Base-by-base conservation (phyloP, 495 filamentous ascomycete genomes). In the Parachaetomium inaequale region DNA sequence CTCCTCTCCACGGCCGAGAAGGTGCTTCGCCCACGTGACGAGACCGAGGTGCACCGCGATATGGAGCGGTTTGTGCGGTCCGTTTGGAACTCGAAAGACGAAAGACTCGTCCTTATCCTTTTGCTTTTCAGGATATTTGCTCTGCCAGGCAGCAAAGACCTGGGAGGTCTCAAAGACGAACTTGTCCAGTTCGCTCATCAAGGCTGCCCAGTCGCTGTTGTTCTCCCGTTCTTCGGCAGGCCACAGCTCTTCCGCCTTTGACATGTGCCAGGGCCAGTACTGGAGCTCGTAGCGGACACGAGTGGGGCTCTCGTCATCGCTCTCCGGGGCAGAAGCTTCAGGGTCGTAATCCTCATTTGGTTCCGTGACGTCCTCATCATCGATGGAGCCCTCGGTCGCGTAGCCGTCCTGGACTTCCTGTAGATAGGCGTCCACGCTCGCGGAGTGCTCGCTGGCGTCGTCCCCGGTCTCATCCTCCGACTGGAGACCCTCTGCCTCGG, bases 111-210 rank as follows among this genome's bases (percentile, higher is more conserved):
- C 43, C 8, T 49, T 2, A n/a, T n/a, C n/a, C n/a, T n/a, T n/a
- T n/a, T n/a, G n/a, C n/a, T 45, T 14, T 15, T 63, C 43, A 4
- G 46, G 52, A 19, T 50, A 64, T n/a, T n/a, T 56, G 7, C 21
- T 23, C 34, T 67, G 66, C 69, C 69, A 71, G 7, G 52, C 55
- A 4, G 7, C 12, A 46, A 71, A 68, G 21, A 66, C 14, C 0
- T 47, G 14, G 7, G 59, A 42, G 4, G 55, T 59, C 0, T 59
- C 60, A 7, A 55, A 62, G 0, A 49, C 51, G 14, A 71, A 55
- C 25, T 61, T 65, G 60, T 71, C 69, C 0, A 71, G 59, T 40
- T 71, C 69, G 0, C 6, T 46, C 63, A 68, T 65, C 17, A 71
- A 32, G 1, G 53, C 60, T 1, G 8, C 21, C 69, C 69, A 71